Base-by-base conservation (phyloP, 2,329 filamentous ascomycete species). In the Aspergillus hortae region DNA sequence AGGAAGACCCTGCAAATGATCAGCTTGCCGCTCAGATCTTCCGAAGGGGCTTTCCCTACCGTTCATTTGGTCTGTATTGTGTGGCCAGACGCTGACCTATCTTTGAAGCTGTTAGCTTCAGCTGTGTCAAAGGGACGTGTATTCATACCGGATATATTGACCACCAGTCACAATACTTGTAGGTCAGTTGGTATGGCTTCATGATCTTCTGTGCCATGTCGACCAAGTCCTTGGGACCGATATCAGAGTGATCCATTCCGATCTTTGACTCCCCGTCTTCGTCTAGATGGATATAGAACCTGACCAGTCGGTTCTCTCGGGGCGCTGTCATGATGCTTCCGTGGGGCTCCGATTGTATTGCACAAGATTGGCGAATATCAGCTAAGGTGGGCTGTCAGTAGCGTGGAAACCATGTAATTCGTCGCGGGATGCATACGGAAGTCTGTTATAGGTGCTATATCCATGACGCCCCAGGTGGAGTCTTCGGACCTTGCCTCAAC, bases 281-380 rank as follows among this genome's bases (percentile, higher is more conserved):
- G 15, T 35, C 27, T 14, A 48, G 25, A 10, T 48, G 35, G 9
- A 48, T 40, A 30, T 48, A 48, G 23, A 48, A 25, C 4, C 46
- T 35, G 2, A 43, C 46, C 4, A 48, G 17, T 15, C n/a, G 23
- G 15, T 30, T 23, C 11, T 48, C 46, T 12, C 46, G 25, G 23
- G 46, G 46, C 3, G 41, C 17, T 10, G 41, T 42, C 46, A 48
- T 48, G 4, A 48, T 19, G 10, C 35, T 43, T 14, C 46, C 46
- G 4, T 30, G 7, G 27, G 25, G 10, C 14, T 23, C 30, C 4
- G 46, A 43, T n/a, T 48, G 41, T 2, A 48, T 27, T 11, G 41
- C 41, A 17, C 23, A 48, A 10, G 35, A 14, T n/a, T 48, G 41
- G 4, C 46, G 36, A 21, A 48, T 48, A 10, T 48, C 38, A 9